Percentiles rank a stretch among this genome's conserved stretches.
phyloP scores from a whole-genome alignment of 139 green algal genomes.

The Mesostigma viride region DNA sequence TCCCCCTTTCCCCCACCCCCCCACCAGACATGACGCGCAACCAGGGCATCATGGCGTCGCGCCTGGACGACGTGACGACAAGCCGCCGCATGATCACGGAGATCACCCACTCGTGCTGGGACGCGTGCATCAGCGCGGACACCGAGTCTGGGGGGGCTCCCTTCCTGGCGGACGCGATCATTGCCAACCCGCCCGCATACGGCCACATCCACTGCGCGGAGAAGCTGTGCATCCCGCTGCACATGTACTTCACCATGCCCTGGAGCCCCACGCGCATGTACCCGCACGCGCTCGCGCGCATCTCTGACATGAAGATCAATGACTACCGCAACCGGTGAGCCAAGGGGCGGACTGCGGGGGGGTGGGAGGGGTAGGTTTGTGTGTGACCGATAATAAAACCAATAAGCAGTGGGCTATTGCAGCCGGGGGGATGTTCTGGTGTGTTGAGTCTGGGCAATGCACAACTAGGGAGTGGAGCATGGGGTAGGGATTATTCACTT shows the following conservation, averaged over 20 bases:
- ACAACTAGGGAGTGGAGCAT: no score
- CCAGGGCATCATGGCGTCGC: constrained; percentile 4
- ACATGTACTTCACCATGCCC: constrained; percentile 61
- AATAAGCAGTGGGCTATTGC: no score
- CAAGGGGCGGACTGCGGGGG: no score
- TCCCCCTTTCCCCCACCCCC: no score
- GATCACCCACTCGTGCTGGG: constrained; percentile 34
- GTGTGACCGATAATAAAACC: no score
- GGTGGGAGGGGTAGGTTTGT: no score
- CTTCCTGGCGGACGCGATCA: constrained; percentile 43
- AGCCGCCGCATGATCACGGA: constrained; percentile 6
- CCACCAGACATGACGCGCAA: constrained; percentile 40
- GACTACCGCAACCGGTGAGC: constrained; percentile 25
- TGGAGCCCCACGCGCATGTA: constrained; percentile 46
- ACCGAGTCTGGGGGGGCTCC: background rate
- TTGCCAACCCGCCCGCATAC: constrained; percentile 51
- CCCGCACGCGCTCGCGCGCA: constrained; percentile 20
- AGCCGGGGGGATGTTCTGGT: no score
- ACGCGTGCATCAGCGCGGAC: constrained; percentile 35
- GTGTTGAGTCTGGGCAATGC: no score
- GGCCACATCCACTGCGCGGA: constrained; percentile 54
- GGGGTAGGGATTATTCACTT: no score
- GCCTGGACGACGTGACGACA: background rate
- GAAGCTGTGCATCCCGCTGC: constrained; percentile 44
- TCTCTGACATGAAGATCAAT: constrained; percentile 22